phyloP scores from a whole-genome alignment of 306 rosid species.

The Acmispon strigosus region DNA sequence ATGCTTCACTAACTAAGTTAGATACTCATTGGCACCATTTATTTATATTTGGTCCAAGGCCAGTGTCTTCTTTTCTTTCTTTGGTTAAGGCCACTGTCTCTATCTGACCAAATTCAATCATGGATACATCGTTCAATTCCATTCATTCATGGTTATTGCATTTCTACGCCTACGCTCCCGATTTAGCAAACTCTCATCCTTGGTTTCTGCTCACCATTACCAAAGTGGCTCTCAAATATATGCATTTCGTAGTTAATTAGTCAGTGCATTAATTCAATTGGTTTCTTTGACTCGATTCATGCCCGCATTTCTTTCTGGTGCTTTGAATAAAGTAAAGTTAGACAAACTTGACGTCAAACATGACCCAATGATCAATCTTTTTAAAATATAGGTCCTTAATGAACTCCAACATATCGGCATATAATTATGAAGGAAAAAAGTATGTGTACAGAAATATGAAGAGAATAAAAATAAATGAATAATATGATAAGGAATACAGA shows the following conservation, averaged over 20 bases:
- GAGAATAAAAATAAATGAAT: no score
- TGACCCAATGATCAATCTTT: no score
- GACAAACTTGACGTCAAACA: no score
- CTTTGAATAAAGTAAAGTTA: background rate
- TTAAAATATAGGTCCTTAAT: no score
- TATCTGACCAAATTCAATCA: background rate
- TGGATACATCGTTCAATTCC: background rate
- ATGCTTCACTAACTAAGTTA: no score
- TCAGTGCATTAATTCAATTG: background rate
- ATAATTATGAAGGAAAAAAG: no score
- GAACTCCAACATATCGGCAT: no score
- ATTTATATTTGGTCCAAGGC: no score
- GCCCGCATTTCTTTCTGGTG: background rate
- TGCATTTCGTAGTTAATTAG: background rate
- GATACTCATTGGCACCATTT: no score
- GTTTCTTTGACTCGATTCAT: background rate
- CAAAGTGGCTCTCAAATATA: conserved; percentile 15
- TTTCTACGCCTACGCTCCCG: background rate
- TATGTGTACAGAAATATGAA: no score
- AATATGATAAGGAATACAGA: no score
- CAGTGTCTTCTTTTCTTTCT: no score
- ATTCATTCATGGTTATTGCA: background rate
- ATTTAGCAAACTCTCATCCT: background rate
- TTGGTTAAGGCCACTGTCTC: background rate
- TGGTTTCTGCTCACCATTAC: background rate